Evolutionary conservation across 2,329 filamentous ascomycete genomes (phyloP).

Genomic region (Alternaria incomplexa): DNA sequence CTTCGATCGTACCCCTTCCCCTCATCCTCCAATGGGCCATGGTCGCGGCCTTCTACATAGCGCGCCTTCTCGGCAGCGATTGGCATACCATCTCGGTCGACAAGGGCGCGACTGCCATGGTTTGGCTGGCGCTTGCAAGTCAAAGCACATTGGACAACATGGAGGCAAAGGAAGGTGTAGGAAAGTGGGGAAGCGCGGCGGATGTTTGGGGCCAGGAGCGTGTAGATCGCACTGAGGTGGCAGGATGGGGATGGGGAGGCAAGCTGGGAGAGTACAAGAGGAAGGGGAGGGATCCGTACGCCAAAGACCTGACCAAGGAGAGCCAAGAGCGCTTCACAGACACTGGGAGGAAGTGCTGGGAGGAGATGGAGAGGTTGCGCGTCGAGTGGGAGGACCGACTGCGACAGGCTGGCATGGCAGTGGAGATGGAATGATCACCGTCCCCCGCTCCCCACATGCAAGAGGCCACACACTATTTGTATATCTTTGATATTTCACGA

Average conservation of each 20-base stretch:
- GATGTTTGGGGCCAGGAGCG: slow-evolving; percentile 64
- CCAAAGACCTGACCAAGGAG: slow-evolving; percentile 66
- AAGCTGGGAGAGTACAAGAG: slow-evolving; percentile 58
- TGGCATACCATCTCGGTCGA: slow-evolving; percentile 87
- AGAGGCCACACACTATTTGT: neutral
- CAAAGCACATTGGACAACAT: slow-evolving; percentile 66
- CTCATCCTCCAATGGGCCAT: slow-evolving; percentile 74
- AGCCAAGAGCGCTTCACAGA: slow-evolving; percentile 67
- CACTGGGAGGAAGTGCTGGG: slow-evolving; percentile 68
- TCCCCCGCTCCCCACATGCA: neutral
- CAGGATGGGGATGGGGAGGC: slow-evolving; percentile 78
- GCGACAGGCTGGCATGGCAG: slow-evolving; percentile 46
- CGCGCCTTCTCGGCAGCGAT: slow-evolving; percentile 79
- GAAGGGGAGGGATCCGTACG: slow-evolving; percentile 64
- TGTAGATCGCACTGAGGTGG: slow-evolving; percentile 80
- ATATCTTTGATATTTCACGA: neutral
- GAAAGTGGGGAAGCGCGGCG: slow-evolving; percentile 85
- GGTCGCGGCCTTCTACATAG: slow-evolving; percentile 70
- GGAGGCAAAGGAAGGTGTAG: slow-evolving; percentile 59
- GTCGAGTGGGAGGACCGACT: slow-evolving; percentile 63
- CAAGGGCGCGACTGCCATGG: slow-evolving; percentile 74
- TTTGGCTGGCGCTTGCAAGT: slow-evolving; percentile 77
- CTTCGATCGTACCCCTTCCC: slow-evolving; percentile 77
- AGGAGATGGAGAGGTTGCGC: slow-evolving; percentile 74
- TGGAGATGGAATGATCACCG: slow-evolving; percentile 30